phyloP scores from a whole-genome alignment of 306 rosid species.

The Oxytropis ochrocephala region DNA sequence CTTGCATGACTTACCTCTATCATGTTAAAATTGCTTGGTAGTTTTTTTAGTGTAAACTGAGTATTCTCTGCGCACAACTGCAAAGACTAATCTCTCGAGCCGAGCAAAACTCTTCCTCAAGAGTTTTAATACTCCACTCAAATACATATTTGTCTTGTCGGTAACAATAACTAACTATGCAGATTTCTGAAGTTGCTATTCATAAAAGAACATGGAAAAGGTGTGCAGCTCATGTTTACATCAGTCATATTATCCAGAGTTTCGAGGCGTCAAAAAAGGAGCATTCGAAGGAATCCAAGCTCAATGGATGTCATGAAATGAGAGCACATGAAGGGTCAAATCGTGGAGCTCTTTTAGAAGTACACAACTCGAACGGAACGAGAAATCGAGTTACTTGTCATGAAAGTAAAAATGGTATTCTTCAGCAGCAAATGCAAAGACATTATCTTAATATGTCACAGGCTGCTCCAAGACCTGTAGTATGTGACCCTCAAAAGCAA shows the following conservation, averaged over 20 bases:
- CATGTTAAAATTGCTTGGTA: not conserved
- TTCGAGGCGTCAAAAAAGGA: constrained; percentile 26
- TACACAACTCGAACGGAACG: constrained; percentile 17
- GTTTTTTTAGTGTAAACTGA: too few species aligned
- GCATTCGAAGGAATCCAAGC: constrained; percentile 1
- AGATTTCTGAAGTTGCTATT: constrained; percentile 23
- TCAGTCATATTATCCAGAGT: constrained; percentile 44
- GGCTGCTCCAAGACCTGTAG: constrained; percentile 16
- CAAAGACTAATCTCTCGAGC: too few species aligned
- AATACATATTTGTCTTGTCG: not conserved
- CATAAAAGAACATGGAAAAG: constrained; percentile 41
- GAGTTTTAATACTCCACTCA: not conserved
- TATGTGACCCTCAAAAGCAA: constrained; percentile 41
- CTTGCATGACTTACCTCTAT: not conserved
- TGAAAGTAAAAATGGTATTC: constrained; percentile 29
- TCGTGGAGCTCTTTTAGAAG: constrained; percentile 23
- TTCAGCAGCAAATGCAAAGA: constrained; percentile 22
- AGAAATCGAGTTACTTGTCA: constrained; percentile 27
- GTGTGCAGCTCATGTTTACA: constrained; percentile 64
- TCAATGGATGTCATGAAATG: constrained; percentile 20
- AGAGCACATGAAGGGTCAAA: constrained; percentile 32
- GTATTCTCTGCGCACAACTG: too few species aligned
- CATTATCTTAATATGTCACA: constrained; percentile 31
- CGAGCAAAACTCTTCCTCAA: too few species aligned
- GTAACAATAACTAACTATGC: constrained; percentile 1